Percentiles rank a stretch among this genome's conserved stretches.
Conservation (phyloP, 1,284 basidiomycete genomes). For the Kalmanozyma brasiliensis region DNA sequence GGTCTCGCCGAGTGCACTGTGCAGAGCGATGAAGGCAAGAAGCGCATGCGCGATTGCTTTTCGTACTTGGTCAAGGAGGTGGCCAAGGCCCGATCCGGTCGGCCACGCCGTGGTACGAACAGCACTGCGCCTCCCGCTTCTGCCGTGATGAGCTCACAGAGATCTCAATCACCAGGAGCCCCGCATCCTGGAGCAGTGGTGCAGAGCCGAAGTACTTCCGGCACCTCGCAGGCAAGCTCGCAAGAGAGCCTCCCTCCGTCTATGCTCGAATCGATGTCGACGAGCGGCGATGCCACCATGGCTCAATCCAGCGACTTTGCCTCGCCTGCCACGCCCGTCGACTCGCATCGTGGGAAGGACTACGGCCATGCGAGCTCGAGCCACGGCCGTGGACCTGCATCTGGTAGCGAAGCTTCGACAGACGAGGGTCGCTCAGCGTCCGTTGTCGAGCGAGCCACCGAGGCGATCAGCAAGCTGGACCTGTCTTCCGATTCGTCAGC, state of each 20-base stretch:
- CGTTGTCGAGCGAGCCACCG: constrained; percentile 1
- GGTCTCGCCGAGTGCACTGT: constrained; percentile 63
- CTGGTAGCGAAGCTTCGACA: constrained; percentile 6
- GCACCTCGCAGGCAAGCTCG: constrained; percentile 16
- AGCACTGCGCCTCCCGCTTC: constrained; percentile 23
- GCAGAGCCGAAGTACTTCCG: constrained; percentile 20
- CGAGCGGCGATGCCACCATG: constrained; percentile 4
- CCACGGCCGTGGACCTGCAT: constrained; percentile 1
- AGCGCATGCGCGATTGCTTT: constrained; percentile 65
- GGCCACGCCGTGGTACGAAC: constrained; percentile 29
- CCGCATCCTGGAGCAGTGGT: constrained; percentile 2
- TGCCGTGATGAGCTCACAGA: constrained; percentile 13
- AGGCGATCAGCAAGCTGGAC: not conserved
- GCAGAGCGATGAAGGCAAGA: constrained; percentile 62
- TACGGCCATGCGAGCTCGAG: constrained; percentile 37
- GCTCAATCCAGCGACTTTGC: not conserved
- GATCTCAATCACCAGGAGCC: constrained; percentile 15
- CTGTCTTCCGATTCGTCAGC: not conserved
- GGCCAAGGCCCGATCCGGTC: constrained; percentile 54
- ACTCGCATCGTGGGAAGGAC: constrained; percentile 13
- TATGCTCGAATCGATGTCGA: not conserved
- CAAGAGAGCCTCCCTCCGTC: constrained; percentile 8
- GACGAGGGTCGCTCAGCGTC: constrained; percentile 7
- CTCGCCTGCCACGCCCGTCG: constrained; percentile 9
- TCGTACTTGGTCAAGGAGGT: constrained; percentile 63